Evolutionary conservation across 257 asterid species (phyloP), one percentile per base, ranked within the genome.

Genomic region (Anisodus tanguticus): DNA sequence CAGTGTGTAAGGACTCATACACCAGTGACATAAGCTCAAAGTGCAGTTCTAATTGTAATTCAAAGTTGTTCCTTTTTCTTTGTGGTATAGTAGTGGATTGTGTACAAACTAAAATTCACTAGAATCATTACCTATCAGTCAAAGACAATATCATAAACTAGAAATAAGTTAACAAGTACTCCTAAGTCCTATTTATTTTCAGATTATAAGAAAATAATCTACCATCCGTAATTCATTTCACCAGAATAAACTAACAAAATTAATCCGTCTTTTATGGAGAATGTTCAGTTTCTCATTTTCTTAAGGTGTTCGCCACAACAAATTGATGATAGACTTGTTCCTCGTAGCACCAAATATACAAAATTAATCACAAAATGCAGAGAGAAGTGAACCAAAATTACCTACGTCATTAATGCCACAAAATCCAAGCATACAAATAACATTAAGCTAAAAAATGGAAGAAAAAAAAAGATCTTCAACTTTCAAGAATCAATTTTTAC

Each of bases 111-210:
- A 13, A 76, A 26, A 51, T 51, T 51, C 13, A 26, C 69, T 74
- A 35, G n/a, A 55, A 55, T 13, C n/a, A 1, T 37, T 19, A 60
- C 2, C 4, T 6, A 49, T 16, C 43, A 22, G 60, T 10, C 60
- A 74, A 72, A 72, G 80, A 72, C 15, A 72, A 72, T 45, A 47
- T n/a, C 37, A 70, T 71, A 71, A 72, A 47, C 13, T 26, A 63
- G 69, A 22, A 63, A 9, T 9, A 63, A 41, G 5, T 41, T 41
- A 22, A 60, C 68, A 60, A 60, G 68, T 62, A 22, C 69, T 22
- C 1, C 39, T 17, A 59, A n/a, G 15, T 26, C 15, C 70, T 13
- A 13, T 4, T 57, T 57, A 57, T 16, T 57, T 57, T 16, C 63
- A 57, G 63, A 31, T 31, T 31, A 31, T 31, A 31, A 31, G 35